A percentile compares a stretch with the other conserved stretches of the same genome.
phyloP scores from a whole-genome alignment of 371 early-diverging fungal species.

The Gilbertella persicaria region DNA sequence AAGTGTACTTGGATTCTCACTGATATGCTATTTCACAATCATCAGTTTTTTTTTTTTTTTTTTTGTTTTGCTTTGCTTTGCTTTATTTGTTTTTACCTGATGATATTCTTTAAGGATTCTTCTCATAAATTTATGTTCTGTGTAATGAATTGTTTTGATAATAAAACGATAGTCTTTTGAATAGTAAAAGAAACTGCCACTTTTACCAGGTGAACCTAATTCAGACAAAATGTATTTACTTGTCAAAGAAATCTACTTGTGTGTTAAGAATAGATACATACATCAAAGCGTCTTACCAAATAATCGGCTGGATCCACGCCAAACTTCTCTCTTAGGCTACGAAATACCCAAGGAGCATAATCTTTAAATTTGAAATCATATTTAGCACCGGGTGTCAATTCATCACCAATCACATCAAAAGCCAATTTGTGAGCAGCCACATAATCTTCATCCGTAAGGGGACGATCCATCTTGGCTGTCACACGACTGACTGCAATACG shows the following conservation, averaged over 20 bases:
- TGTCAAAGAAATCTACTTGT: slow-evolving; percentile 78
- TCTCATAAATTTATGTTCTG: slow-evolving; percentile 91
- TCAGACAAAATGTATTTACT: slow-evolving; percentile 95
- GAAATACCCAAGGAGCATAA: slow-evolving; percentile 96
- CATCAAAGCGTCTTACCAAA: slow-evolving; percentile 53
- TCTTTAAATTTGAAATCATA: slow-evolving; percentile 99
- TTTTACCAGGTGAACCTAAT: slow-evolving; percentile 91
- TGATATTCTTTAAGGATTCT: slow-evolving; percentile 84
- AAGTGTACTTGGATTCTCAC: slow-evolving; percentile 88
- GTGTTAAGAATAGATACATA: background rate
- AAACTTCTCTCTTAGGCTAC: slow-evolving; percentile 82
- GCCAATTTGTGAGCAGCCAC: slow-evolving; percentile 87
- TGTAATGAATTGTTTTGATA: slow-evolving; percentile 94
- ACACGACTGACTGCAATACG: slow-evolving; percentile 86
- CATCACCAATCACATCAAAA: slow-evolving; percentile 92
- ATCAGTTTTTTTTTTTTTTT: background rate
- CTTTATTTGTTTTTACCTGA: slow-evolving; percentile 44
- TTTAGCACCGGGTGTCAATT: slow-evolving; percentile 86
- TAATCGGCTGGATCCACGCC: slow-evolving; percentile 91
- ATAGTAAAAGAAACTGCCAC: slow-evolving; percentile 94
- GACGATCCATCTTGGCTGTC: slow-evolving; percentile 76
- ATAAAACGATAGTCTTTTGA: slow-evolving; percentile 97
- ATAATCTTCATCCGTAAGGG: slow-evolving; percentile 77
- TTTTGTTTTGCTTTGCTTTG: background rate
- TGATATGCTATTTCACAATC: slow-evolving; percentile 67